phyloP scores from a whole-genome alignment of 176 grass and related monocot species.

The Eremochloa ophiuroides region DNA sequence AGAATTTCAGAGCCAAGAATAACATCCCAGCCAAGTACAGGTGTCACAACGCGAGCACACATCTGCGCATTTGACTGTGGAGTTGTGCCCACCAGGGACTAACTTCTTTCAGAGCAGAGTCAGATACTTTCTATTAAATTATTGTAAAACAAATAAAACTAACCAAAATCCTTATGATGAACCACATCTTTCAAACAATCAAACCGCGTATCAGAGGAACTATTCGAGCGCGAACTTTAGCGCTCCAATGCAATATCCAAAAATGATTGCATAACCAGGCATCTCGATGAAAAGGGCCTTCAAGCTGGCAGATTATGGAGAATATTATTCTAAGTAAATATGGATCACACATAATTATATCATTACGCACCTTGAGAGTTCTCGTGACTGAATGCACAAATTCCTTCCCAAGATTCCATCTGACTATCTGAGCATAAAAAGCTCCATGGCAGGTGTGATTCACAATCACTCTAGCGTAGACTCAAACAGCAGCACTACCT shows the following conservation, averaged over 20 bases:
- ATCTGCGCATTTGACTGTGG: no score
- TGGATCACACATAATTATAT: neutral
- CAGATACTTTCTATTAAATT: neutral
- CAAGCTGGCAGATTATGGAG: conserved; percentile 10
- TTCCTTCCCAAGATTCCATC: conserved; percentile 63
- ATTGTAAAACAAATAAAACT: conserved; percentile 43
- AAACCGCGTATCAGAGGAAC: conserved; percentile 64
- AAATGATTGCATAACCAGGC: conserved; percentile 84
- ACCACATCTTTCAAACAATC: conserved; percentile 51
- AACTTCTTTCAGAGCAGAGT: neutral
- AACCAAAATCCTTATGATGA: conserved; percentile 95
- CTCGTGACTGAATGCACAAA: conserved; percentile 84
- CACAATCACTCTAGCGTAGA: conserved; percentile 45
- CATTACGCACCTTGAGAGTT: conserved; percentile 72
- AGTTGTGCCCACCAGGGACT: no score
- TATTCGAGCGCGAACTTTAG: conserved; percentile 38
- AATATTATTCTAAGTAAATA: conserved; percentile 3
- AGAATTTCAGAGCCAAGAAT: conserved; percentile 46
- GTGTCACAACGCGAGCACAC: conserved; percentile 33
- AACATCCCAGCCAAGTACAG: conserved; percentile 27
- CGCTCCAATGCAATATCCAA: conserved; percentile 64
- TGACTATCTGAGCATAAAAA: conserved; percentile 73
- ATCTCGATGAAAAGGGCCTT: conserved; percentile 57
- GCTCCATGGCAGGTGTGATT: conserved; percentile 16
- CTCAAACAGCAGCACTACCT: conserved; percentile 74